Percentiles rank a stretch among this genome's conserved stretches.
Evolutionary conservation across 805 yeast genomes (phyloP).

Genomic region (Schizosaccharomyces osmophilus): DNA sequence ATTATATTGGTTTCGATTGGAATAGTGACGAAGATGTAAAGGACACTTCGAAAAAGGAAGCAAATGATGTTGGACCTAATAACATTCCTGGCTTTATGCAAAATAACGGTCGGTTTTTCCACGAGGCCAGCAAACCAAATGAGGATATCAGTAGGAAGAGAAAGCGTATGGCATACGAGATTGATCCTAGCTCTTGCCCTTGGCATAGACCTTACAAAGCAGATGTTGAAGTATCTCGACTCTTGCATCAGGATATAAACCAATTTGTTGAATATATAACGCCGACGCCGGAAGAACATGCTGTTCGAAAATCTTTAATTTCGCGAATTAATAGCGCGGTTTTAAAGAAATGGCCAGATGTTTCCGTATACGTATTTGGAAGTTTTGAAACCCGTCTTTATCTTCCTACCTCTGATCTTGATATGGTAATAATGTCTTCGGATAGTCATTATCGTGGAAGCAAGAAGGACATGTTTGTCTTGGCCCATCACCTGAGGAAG

Average conservation of each 20-base stretch:
- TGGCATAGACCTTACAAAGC: slow-evolving; percentile 46
- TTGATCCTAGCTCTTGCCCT: slow-evolving; percentile 45
- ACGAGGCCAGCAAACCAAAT: background rate
- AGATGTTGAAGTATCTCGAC: slow-evolving; percentile 56
- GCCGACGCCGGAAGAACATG: slow-evolving; percentile 54
- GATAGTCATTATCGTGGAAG: slow-evolving; percentile 32
- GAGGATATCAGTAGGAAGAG: background rate
- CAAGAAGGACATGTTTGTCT: slow-evolving; percentile 41
- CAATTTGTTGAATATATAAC: slow-evolving; percentile 71
- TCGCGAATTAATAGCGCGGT: slow-evolving; percentile 29
- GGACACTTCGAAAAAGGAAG: slow-evolving; percentile 15
- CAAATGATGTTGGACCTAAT: slow-evolving; percentile 7
- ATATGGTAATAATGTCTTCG: slow-evolving; percentile 58
- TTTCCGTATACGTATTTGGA: slow-evolving; percentile 70
- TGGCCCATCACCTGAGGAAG: slow-evolving; percentile 44
- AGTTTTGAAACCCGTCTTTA: slow-evolving; percentile 83
- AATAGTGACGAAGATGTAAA: slow-evolving; percentile 20
- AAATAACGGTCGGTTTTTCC: background rate
- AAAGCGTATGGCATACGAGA: slow-evolving; percentile 1
- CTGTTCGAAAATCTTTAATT: slow-evolving; percentile 40
- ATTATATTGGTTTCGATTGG: slow-evolving; percentile 32
- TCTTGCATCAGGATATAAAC: slow-evolving; percentile 65
- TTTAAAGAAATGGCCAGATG: slow-evolving; percentile 44
- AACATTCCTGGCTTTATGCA: background rate
- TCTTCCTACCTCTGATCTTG: slow-evolving; percentile 87